phyloP scores from a whole-genome alignment of 108 stramenopile genomes.

The Skeletonema grethae region DNA sequence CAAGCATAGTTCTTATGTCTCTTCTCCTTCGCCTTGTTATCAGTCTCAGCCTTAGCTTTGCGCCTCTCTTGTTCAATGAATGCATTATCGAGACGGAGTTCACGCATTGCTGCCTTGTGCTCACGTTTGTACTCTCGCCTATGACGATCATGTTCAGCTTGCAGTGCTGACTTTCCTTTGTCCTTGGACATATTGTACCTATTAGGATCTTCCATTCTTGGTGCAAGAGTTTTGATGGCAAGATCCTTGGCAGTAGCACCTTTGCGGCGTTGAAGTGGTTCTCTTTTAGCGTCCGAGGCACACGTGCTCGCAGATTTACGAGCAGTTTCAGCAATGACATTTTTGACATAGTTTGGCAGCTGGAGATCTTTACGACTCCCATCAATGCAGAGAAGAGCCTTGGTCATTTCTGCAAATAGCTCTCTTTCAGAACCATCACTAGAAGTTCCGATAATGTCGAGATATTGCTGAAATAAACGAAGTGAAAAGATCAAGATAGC shows the following conservation, averaged over 20 bases:
- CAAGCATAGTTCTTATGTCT: conserved; percentile 89
- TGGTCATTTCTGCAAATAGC: conserved; percentile 57
- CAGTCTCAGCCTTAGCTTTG: conserved; percentile 61
- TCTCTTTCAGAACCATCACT: conserved; percentile 58
- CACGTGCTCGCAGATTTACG: conserved; percentile 39
- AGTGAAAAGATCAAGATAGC: conserved; percentile 60
- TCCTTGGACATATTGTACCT: conserved; percentile 91
- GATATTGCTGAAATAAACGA: conserved; percentile 42
- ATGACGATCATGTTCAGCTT: conserved; percentile 85
- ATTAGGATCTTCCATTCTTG: conserved; percentile 87
- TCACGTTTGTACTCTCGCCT: conserved; percentile 94
- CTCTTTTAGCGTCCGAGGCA: conserved; percentile 25
- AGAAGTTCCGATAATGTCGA: conserved; percentile 40
- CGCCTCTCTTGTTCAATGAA: conserved; percentile 86
- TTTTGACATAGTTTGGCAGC: conserved; percentile 49
- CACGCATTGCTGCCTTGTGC: conserved; percentile 92
- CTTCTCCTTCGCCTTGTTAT: conserved; percentile 67
- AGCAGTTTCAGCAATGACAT: conserved; percentile 49
- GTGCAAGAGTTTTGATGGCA: conserved; percentile 83
- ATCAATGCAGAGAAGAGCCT: conserved; percentile 54
- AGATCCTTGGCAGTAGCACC: conserved; percentile 42
- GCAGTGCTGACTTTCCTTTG: conserved; percentile 81
- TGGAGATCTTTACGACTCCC: conserved; percentile 51
- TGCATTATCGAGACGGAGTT: conserved; percentile 84
- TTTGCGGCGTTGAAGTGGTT: conserved; percentile 64